phyloP scores from a whole-genome alignment of 352 stramenopile species.

The Globisporangium emineosum region DNA sequence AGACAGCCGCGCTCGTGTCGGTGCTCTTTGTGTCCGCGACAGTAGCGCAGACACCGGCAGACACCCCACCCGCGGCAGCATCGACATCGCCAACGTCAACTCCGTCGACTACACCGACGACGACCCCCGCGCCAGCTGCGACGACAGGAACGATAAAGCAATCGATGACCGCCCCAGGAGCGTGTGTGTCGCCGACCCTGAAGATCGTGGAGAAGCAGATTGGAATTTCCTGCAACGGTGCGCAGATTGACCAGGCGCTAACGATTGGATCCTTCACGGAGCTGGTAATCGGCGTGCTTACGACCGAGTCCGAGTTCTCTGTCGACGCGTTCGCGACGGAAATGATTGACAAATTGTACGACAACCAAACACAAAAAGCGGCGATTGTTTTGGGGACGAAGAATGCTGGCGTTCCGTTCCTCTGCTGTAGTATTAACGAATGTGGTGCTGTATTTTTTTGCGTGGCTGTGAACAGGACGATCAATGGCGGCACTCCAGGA shows the following conservation, averaged over 20 bases:
- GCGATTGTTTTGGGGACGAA: background rate
- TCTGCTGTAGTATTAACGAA: no score
- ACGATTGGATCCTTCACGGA: background rate
- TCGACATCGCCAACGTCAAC: background rate
- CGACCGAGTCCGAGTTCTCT: slow-evolving; percentile 1
- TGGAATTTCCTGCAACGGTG: background rate
- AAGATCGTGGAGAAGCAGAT: slow-evolving; percentile 1
- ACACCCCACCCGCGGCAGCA: background rate
- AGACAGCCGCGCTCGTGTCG: background rate
- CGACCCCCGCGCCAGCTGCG: background rate
- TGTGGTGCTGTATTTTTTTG: no score
- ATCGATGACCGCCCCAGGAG: no score
- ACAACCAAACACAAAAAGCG: no score
- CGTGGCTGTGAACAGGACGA: background rate
- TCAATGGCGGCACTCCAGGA: slow-evolving; percentile 6
- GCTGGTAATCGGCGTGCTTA: slow-evolving; percentile 13
- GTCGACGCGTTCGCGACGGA: slow-evolving; percentile 5
- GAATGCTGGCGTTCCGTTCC: no score
- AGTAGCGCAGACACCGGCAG: background rate
- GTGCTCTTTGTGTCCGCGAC: background rate
- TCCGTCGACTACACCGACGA: background rate
- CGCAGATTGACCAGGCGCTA: background rate
- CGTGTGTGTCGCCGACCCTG: background rate
- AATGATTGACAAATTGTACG: slow-evolving; percentile 5
- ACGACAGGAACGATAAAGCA: background rate